A percentile compares a stretch with the other conserved stretches of the same genome.
Conservation (phyloP, 345 rosid species). For the Hypericum androsaemum region DNA sequence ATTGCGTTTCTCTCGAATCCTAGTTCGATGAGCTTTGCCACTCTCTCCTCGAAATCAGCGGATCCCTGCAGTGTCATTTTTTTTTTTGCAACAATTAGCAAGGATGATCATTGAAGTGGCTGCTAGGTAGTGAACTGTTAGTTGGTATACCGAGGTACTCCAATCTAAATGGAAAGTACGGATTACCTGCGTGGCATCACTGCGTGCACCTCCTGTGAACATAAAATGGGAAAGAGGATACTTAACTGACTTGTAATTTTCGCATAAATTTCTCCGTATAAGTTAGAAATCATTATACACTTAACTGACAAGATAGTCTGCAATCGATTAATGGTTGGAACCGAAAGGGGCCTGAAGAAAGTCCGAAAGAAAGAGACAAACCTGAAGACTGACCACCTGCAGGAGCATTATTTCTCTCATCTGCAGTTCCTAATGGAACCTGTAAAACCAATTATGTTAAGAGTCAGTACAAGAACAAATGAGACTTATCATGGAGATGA, state of each 20-base stretch:
- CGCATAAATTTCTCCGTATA: too few relatives aligned
- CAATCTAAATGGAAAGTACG: too few relatives aligned
- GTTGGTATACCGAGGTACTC: too few relatives aligned
- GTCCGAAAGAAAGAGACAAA: slow-evolving; percentile 17
- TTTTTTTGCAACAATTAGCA: too few relatives aligned
- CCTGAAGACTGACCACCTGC: slow-evolving; percentile 50
- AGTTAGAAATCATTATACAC: too few relatives aligned
- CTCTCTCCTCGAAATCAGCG: too few relatives aligned
- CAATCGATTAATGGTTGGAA: background rate
- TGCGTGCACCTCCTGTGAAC: slow-evolving; percentile 23
- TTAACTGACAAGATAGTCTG: too few relatives aligned
- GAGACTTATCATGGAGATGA: background rate
- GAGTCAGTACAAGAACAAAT: background rate
- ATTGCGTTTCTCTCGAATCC: too few relatives aligned
- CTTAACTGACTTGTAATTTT: too few relatives aligned
- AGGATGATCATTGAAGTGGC: background rate
- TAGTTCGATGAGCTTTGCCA: too few relatives aligned
- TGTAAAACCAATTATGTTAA: slow-evolving; percentile 14
- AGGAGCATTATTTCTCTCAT: slow-evolving; percentile 28
- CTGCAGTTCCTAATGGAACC: slow-evolving; percentile 35
- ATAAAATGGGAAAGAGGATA: slow-evolving; percentile 1
- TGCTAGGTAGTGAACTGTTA: background rate
- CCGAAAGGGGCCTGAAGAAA: background rate
- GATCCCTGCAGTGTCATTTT: too few relatives aligned
- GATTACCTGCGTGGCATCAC: slow-evolving; percentile 34